Conservation (phyloP, 1,284 basidiomycete genomes). For the Volvariella surrecta region DNA sequence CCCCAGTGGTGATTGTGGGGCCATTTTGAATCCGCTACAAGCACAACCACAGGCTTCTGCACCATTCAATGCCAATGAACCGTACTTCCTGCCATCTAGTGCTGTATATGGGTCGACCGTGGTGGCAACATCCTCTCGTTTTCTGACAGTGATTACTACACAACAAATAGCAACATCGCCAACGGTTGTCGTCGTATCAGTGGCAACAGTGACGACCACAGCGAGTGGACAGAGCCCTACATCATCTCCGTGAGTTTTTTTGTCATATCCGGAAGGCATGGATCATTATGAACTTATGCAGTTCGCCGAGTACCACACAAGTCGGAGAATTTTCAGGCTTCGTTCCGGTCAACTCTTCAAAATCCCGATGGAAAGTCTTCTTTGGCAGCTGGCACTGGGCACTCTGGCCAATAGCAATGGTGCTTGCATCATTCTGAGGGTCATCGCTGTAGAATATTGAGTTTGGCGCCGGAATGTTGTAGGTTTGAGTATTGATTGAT, state of each 20-base stretch:
- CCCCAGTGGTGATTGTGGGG: slow-evolving; percentile 18
- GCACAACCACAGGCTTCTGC: slow-evolving; percentile 27
- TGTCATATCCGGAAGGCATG: background rate
- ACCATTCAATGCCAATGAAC: slow-evolving; percentile 15
- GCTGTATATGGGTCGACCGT: too few relatives aligned
- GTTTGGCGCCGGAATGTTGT: too few relatives aligned
- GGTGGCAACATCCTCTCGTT: slow-evolving; percentile 5
- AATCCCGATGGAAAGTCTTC: background rate
- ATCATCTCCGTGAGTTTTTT: slow-evolving; percentile 12
- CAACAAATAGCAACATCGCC: slow-evolving; percentile 8
- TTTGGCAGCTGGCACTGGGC: slow-evolving; percentile 5
- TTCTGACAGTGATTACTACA: background rate
- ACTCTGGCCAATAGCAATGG: slow-evolving; percentile 1
- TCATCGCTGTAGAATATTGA: too few relatives aligned
- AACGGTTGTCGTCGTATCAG: slow-evolving; percentile 6
- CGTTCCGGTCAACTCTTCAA: slow-evolving; percentile 20
- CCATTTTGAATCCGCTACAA: slow-evolving; percentile 23
- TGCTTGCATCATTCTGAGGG: slow-evolving; percentile 3
- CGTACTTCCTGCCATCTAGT: slow-evolving; percentile 10
- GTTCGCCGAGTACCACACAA: slow-evolving; percentile 12
- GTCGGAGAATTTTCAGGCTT: slow-evolving; percentile 18
- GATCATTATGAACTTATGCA: slow-evolving; percentile 1
- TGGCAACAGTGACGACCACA: slow-evolving; percentile 14
- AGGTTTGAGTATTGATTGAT: too few relatives aligned
- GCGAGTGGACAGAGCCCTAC: slow-evolving; percentile 5